Evolutionary conservation across 148 eudicot genomes (phyloP), one percentile per base, ranked within the genome.

Genomic region (Rhododendron ferrugineum): DNA sequence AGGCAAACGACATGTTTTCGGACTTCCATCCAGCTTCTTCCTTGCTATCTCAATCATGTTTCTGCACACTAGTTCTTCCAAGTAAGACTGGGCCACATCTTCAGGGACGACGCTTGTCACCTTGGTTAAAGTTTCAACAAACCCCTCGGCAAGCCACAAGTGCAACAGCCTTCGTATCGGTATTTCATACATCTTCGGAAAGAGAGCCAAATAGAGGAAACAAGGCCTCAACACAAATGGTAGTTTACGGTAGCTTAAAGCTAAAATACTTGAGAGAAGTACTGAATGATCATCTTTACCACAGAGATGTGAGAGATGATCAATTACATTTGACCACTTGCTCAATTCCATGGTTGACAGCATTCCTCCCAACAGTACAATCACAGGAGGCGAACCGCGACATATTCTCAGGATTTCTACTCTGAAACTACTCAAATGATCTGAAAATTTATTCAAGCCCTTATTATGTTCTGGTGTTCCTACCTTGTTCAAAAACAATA

Each of bases 101-200:
- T 89, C 91, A 18, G 46, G 11, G 44, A 16, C 1, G 2, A 15
- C 6, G n/a, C 18, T 18, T 42, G 11, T 37, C 3, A 22, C 46
- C 22, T 15, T 36, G 46, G n/a, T 36, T 74, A 7, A 74, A 34
- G 36, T 34, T 15, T 82, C 80, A 40, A 89, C 82, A 62, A 92
- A 92, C n/a, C 93, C 93, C 84, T 92, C 93, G 11, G 92, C 92
- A 58, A 89, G 86, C 92, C 92, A 92, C 82, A 92, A 75, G 20
- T 89, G 87, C 47, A 75, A 79, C 77, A 92, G 62, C 86, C 92
- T 85, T 84, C 91, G 84, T 11, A 86, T 88, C 1, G 91, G 86
- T 74, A 92, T 81, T 44, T 88, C 90, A 72, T 44, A 75, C 50
- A 83, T 91, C 86, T 88, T 86, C 8, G 91, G 92, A 80, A 92